Evolutionary conservation across 176 grass and related monocot species (phyloP), one percentile per base, ranked within the genome.

Genomic region (Cenchrus purpureus): DNA sequence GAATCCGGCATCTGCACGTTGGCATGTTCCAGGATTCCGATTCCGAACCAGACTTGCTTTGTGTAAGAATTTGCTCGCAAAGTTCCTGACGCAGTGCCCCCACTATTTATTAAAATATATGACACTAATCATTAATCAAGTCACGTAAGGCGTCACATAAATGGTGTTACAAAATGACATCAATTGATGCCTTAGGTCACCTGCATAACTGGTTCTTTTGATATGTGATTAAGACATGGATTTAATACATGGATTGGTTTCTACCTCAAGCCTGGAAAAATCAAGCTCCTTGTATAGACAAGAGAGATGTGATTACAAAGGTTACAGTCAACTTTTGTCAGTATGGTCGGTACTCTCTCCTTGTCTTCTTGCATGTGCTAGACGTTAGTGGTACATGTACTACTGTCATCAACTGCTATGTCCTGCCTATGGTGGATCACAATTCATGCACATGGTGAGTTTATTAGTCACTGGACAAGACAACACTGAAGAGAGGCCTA

Each of bases 371-470:
- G 71, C 25, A 74, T 74, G 71, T 10, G 12, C 71, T 51, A 31
- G 53, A 74, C 7, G 7, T 54, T 34, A 74, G 14, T 55, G 50
- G 14, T 16, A 53, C 25, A 31, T 53, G n/a, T 28, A 50, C 20
- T 12, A 31, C 71, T 32, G 6, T 29, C 45, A 73, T 73, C 71
- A 74, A 74, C 25, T 49, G 20, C 6, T 9, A 53, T 52, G 25
- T 17, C 71, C 25, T 74, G 19, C 71, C 25, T 74, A 34, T 34
- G 28, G 71, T 32, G 44, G 69, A 22, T 14, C 45, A 13, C 12
- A 53, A 74, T 32, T 53, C 71, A 19, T 53, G 22, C 68, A 71
- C 43, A 71, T 72, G 69, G n/a, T 51, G 14, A 74, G 49, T 73
- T 72, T 25, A 51, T 12, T 15, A 51, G 70, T 29, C 69, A 72